Conservation (phyloP, 2,329 filamentous ascomycete genomes). For the Pestalotiopsis sp. region DNA sequence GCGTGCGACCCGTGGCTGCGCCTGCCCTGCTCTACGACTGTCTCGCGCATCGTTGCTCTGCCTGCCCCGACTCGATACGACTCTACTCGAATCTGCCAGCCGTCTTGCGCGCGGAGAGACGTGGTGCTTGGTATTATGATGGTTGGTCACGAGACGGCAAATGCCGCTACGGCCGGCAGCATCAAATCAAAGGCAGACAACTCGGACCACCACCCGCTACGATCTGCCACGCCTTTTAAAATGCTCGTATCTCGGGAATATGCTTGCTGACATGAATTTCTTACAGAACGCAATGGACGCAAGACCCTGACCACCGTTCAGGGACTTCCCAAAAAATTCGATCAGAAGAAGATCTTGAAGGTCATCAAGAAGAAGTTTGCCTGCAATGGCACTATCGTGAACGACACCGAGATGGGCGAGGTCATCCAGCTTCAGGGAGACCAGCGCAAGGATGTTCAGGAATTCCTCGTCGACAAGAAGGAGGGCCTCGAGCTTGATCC, state of each 20-base stretch:
- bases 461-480: constrained; percentile 96
- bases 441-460: constrained; percentile 97
- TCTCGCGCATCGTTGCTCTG: neutral
- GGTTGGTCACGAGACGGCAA: neutral
- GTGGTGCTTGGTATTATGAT: neutral
- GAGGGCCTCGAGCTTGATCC: constrained; percentile 90
- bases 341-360: constrained; percentile 99
- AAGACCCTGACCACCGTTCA: constrained; percentile 99
- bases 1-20: constrained; percentile 3
- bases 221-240: neutral
- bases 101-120: neutral
- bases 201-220: too few relatives aligned
- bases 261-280: neutral
- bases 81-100: neutral
- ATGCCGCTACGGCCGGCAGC: neutral
- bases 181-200: too few relatives aligned
- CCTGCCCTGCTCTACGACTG: neutral
- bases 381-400: constrained; percentile 99
- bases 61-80: neutral
- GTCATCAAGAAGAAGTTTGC: constrained; percentile 99
- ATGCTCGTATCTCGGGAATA: neutral
- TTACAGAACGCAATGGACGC: constrained; percentile 97
- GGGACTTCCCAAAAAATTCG: constrained; percentile 98
- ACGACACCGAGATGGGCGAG: constrained; percentile 95
- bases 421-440: constrained; percentile 99